Conservation (phyloP, 345 rosid species). For the Aurinia saxatilis region DNA sequence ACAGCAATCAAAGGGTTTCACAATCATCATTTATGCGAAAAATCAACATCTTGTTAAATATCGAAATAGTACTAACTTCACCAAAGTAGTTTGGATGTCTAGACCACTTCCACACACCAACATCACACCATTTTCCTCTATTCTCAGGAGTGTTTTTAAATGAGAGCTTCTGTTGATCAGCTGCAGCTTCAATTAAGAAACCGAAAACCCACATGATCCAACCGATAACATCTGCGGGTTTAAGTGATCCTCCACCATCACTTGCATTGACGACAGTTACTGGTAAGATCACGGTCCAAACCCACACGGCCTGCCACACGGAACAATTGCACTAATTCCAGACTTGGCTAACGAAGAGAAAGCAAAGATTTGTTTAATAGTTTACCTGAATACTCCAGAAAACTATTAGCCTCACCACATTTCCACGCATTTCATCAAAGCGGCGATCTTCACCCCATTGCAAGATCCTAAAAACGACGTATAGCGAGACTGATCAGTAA, state of each 20-base stretch:
- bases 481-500: not conserved
- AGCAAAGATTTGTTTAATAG: not conserved
- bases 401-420: slow-evolving; percentile 56
- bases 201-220: slow-evolving; percentile 84
- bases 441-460: slow-evolving; percentile 98
- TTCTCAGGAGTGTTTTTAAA: slow-evolving; percentile 79
- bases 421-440: slow-evolving; percentile 65
- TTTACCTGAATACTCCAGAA: slow-evolving; percentile 87
- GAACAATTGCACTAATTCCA: not conserved
- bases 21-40: not conserved
- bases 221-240: slow-evolving; percentile 60
- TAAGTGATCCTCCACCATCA: slow-evolving; percentile 48
- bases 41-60: not conserved
- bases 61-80: slow-evolving; percentile 44
- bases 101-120: slow-evolving; percentile 74
- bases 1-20: not conserved
- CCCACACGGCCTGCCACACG: slow-evolving; percentile 75
- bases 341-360: not conserved
- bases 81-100: slow-evolving; percentile 95
- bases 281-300: slow-evolving; percentile 90
- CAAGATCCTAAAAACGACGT: slow-evolving; percentile 43
- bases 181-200: slow-evolving; percentile 53
- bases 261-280: slow-evolving; percentile 78
- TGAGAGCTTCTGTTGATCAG: slow-evolving; percentile 79
- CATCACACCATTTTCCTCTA: slow-evolving; percentile 83